Evolutionary conservation across 2,329 filamentous ascomycete species (phyloP), one percentile per base, ranked within the genome.

Genomic region (Dothidotthia symphoricarpi): DNA sequence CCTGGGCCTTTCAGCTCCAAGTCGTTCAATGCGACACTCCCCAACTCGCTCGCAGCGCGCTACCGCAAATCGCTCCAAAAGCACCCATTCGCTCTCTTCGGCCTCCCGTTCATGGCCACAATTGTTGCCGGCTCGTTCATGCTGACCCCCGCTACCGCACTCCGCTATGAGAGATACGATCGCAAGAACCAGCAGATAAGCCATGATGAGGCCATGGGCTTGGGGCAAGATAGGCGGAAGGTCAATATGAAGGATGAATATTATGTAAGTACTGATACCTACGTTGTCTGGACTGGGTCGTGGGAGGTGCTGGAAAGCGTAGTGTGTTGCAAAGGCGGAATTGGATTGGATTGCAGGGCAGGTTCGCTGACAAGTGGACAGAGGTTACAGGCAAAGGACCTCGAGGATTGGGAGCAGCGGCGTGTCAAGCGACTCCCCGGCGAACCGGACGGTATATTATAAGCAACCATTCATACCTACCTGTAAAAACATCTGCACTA

Each of bases 321-420:
- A 22, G 9, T 22, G 19, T 22, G 9, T 22, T 22, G 19, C 19
- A 9, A 6, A 9, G 19, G 19, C 19, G 9, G 9, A 6, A 22
- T 9, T 22, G 19, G 16, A 9, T 8, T 11, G n/a, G 4, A 14
- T 6, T 13, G 10, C 8, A 1, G 14, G n/a, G 19, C 24, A 7
- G 7, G 12, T 25, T 28, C 8, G 30, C 52, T 58, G 36, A 61
- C 39, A 8, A 9, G 13, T 25, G 40, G 32, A 27, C 67, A 93
- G 86, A 81, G 82, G 69, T 74, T 87, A 26, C 86, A 88, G 53
- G 86, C 87, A 22, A 95, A 94, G 67, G 93, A 97, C 63, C 71
- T 97, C 45, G 91, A 98, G 59, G 80, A 88, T 61, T 98, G 93
- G 93, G 91, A 97, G 66, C 93, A 97, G 70, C 94, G 93, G 70